phyloP scores from a whole-genome alignment of 1,284 basidiomycete genomes.

The Naganishia sp. region DNA sequence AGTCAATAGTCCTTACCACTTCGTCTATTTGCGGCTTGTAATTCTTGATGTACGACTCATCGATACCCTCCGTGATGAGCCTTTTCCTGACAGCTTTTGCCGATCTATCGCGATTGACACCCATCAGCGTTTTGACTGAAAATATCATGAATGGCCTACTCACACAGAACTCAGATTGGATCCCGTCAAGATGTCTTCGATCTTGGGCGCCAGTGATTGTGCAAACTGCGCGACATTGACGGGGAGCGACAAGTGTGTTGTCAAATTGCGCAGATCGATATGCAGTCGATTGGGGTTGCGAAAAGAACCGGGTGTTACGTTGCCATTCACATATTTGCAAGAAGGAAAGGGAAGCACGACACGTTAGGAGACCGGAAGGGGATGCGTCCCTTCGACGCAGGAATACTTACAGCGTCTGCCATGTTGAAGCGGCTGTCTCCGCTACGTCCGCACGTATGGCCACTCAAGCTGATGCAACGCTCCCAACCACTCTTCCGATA shows the following conservation, averaged over 20 bases:
- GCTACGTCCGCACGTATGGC: neutral
- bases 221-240: conserved; percentile 8
- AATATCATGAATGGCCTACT: neutral
- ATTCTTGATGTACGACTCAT: conserved; percentile 46
- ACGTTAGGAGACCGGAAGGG: neutral
- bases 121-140: too few species aligned
- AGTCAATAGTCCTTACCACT: conserved; percentile 36
- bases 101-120: conserved; percentile 38
- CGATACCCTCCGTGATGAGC: conserved; percentile 45
- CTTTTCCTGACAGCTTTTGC: conserved; percentile 52
- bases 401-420: conserved; percentile 18
- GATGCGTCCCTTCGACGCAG: neutral
- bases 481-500: neutral
- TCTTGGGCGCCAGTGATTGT: conserved; percentile 22
- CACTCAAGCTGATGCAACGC: too few species aligned
- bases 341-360: neutral
- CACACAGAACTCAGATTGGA: conserved; percentile 31
- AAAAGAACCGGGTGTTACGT: neutral
- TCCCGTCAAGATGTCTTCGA: conserved; percentile 23
- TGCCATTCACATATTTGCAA: neutral
- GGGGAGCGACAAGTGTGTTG: neutral
- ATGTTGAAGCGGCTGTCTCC: neutral
- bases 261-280: too few species aligned
- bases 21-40: conserved; percentile 48
- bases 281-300: neutral